A percentile compares a stretch with the other conserved stretches of the same genome.
These are phyloP conservation scores for Rheum nobile DNA, from an alignment of 148 eudicot genomes.

Conservation along the genomic window DNA sequence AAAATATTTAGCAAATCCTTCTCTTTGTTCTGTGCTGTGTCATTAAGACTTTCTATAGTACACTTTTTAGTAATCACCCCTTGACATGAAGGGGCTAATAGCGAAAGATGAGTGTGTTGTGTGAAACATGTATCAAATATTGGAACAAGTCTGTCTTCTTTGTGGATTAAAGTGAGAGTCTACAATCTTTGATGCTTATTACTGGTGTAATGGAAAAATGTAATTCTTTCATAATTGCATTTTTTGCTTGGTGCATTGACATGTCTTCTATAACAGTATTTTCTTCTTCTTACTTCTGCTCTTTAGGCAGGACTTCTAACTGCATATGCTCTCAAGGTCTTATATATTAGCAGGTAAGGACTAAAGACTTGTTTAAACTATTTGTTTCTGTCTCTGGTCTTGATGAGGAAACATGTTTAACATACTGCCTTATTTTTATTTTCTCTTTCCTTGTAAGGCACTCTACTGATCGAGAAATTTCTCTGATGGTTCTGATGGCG, in stretches of 20 bases:
- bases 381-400: neutral
- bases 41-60: neutral
- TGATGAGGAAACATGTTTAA: neutral
- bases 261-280: neutral
- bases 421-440: neutral
- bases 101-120: neutral
- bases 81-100: neutral
- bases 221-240: neutral
- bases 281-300: neutral
- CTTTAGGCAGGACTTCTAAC: constrained; percentile 74
- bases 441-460: constrained; percentile 37
- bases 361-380: neutral
- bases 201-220: neutral
- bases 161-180: neutral
- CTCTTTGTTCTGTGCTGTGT: neutral
- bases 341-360: constrained; percentile 72
- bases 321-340: constrained; percentile 61
- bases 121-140: neutral
- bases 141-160: neutral
- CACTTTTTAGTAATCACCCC: neutral
- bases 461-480: constrained; percentile 82
- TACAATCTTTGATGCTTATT: neutral
- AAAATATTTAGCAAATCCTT: neutral
- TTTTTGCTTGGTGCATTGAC: neutral
- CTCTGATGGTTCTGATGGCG: constrained; percentile 81